These are phyloP conservation scores for Torulaspora pretoriensis DNA, from an alignment of 1,139 yeast species.

Conservation along the genomic window DNA sequence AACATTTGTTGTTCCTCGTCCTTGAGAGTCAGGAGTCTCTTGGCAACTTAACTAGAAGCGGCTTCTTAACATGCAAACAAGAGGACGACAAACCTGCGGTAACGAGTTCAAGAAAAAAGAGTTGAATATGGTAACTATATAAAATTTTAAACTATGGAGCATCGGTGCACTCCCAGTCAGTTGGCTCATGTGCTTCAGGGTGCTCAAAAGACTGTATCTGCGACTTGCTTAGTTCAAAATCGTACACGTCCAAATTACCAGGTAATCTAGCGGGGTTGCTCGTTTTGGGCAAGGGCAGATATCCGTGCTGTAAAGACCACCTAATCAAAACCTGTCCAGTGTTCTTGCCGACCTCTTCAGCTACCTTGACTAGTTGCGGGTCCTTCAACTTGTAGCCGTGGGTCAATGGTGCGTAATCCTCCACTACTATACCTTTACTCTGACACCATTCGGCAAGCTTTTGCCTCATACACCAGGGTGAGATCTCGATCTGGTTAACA, in stretches of 20 bases:
- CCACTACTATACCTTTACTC: conserved; percentile 48
- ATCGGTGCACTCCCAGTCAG: conserved; percentile 67
- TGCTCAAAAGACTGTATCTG: conserved; percentile 48
- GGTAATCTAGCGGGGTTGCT: conserved; percentile 49
- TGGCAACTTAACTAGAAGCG: too few species aligned
- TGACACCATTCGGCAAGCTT: conserved; percentile 57
- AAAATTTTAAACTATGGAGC: conserved; percentile 39
- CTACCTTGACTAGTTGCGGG: conserved; percentile 43
- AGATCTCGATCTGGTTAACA: conserved; percentile 64
- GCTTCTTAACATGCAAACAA: too few species aligned
- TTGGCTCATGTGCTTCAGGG: conserved; percentile 57
- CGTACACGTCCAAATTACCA: conserved; percentile 44
- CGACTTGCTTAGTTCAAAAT: conserved; percentile 46
- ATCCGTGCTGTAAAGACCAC: conserved; percentile 58
- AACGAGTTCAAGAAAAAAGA: not conserved
- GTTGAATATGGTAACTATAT: not conserved
- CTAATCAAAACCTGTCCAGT: conserved; percentile 44
- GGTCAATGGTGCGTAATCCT: conserved; percentile 72
- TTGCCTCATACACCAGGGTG: conserved; percentile 72
- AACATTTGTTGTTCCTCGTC: not conserved
- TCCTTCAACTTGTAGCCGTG: conserved; percentile 53
- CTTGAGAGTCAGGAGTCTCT: too few species aligned
- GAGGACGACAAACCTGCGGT: not conserved
- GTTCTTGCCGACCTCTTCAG: conserved; percentile 37
- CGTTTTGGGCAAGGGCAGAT: conserved; percentile 70